A percentile compares a stretch with the other conserved stretches of the same genome.
Conservation (phyloP, 1,284 basidiomycete genomes). For the Ustanciosporium gigantosporum region DNA sequence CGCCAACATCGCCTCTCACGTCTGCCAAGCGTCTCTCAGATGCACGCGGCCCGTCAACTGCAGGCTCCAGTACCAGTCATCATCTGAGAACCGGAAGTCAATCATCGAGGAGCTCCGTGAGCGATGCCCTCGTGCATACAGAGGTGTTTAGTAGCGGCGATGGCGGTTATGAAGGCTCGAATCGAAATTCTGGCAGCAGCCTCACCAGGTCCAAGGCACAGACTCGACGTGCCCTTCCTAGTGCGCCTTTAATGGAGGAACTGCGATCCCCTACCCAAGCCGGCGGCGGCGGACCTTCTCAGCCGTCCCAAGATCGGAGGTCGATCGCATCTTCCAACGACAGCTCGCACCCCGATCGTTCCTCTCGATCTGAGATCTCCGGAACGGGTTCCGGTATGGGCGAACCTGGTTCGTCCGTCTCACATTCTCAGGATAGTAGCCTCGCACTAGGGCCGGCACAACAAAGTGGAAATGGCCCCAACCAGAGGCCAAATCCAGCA, state of each 20-base stretch:
- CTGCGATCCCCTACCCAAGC: constrained; percentile 21
- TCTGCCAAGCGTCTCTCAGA: constrained; percentile 19
- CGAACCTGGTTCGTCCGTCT: background rate
- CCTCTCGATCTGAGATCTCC: background rate
- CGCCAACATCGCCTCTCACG: constrained; percentile 20
- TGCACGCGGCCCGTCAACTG: constrained; percentile 8
- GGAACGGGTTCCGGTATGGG: background rate
- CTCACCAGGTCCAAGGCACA: constrained; percentile 40
- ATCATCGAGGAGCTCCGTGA: constrained; percentile 46
- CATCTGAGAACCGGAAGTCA: constrained; percentile 40
- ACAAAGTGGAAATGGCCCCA: background rate
- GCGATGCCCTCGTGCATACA: constrained; percentile 31
- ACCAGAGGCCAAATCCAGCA: background rate
- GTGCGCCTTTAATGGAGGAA: constrained; percentile 26
- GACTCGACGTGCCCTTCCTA: constrained; percentile 29
- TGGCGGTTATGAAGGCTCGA: constrained; percentile 15
- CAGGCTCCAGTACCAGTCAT: constrained; percentile 14
- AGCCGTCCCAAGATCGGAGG: constrained; percentile 18
- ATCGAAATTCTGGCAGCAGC: constrained; percentile 33
- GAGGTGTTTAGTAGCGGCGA: constrained; percentile 16
- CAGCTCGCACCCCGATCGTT: constrained; percentile 9
- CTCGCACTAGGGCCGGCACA: too few species aligned
- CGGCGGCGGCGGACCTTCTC: background rate
- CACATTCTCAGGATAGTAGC: too few species aligned
- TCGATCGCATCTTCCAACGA: constrained; percentile 33